These are phyloP conservation scores for Dioscorea zingiberensis DNA, from an alignment of 106 monocot genomes.

Conservation along the genomic window DNA sequence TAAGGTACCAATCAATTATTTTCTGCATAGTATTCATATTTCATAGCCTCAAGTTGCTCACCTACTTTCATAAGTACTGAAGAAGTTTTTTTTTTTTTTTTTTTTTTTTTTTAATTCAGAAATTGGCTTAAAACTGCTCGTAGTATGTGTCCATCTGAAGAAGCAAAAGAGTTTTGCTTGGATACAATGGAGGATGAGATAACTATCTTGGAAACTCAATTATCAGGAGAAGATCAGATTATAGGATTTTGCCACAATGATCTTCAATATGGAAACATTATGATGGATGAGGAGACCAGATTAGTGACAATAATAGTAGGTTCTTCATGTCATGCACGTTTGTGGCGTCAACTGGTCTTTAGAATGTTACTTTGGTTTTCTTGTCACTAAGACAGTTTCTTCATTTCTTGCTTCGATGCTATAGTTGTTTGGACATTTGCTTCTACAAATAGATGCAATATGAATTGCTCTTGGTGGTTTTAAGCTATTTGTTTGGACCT, in stretches of 20 bases:
- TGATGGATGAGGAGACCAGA: slow-evolving; percentile 78
- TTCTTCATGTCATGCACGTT: background rate
- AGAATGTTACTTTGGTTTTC: too few relatives aligned
- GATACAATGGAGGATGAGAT: slow-evolving; percentile 58
- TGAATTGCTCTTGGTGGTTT: too few relatives aligned
- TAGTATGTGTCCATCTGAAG: slow-evolving; percentile 34
- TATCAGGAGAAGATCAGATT: slow-evolving; percentile 35
- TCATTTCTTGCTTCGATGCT: too few relatives aligned
- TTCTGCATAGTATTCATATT: slow-evolving; percentile 3
- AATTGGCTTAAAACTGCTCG: slow-evolving; percentile 58
- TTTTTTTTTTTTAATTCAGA: slow-evolving; percentile 26
- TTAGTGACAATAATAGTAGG: slow-evolving; percentile 74
- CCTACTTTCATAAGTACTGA: background rate
- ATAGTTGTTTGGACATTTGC: too few relatives aligned
- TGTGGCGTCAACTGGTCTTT: too few relatives aligned
- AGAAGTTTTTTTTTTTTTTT: background rate
- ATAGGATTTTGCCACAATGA: slow-evolving; percentile 93
- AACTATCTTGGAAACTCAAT: slow-evolving; percentile 35
- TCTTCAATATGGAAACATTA: slow-evolving; percentile 92
- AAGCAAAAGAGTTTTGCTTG: slow-evolving; percentile 45
- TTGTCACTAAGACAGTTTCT: too few relatives aligned
- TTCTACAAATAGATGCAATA: too few relatives aligned
- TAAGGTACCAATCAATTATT: slow-evolving; percentile 39
- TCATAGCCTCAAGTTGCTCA: background rate
- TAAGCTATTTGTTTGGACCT: too few relatives aligned